Evolutionary conservation across 306 rosid genomes (phyloP).

Genomic region (Cucurbita maxima): DNA sequence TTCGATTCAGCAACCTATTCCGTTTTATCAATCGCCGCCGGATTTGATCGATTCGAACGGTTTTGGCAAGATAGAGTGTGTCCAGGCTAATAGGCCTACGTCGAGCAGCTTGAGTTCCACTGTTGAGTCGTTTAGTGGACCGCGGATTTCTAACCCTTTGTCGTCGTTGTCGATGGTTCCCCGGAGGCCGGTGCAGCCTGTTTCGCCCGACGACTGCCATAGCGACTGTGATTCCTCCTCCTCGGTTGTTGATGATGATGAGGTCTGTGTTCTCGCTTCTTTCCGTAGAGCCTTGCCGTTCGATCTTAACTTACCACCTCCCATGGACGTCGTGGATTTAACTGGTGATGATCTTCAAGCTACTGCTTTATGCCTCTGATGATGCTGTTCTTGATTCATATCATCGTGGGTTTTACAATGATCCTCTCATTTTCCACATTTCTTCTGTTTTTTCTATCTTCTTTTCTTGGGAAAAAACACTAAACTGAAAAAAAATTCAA

Average conservation of each 20-base stretch:
- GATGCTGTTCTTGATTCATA: neutral
- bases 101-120: constrained; percentile 82
- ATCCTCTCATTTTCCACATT: constrained; percentile 7
- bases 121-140: constrained; percentile 81
- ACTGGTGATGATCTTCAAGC: constrained; percentile 32
- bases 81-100: constrained; percentile 56
- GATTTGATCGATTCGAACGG: constrained; percentile 14
- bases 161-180: constrained; percentile 14
- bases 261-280: constrained; percentile 57
- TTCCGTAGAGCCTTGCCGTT: constrained; percentile 37
- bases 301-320: constrained; percentile 73
- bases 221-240: constrained; percentile 88
- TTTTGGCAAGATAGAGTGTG: constrained; percentile 26
- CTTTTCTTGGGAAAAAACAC: constrained; percentile 22
- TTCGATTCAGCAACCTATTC: constrained; percentile 16
- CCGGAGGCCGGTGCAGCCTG: constrained; percentile 20
- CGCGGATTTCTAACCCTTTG: constrained; percentile 26
- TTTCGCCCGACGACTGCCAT: constrained; percentile 46
- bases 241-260: constrained; percentile 58
- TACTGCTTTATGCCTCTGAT: constrained; percentile 55
- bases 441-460: constrained; percentile 16
- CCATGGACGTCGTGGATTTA: constrained; percentile 21
- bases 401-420: constrained; percentile 8
- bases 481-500: constrained; percentile 3
- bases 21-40: constrained; percentile 7